A percentile compares a stretch with the other conserved stretches of the same genome.
These are phyloP conservation scores for Phytophthora pluvialis DNA, from an alignment of 352 stramenopile species.

Conservation along the genomic window DNA sequence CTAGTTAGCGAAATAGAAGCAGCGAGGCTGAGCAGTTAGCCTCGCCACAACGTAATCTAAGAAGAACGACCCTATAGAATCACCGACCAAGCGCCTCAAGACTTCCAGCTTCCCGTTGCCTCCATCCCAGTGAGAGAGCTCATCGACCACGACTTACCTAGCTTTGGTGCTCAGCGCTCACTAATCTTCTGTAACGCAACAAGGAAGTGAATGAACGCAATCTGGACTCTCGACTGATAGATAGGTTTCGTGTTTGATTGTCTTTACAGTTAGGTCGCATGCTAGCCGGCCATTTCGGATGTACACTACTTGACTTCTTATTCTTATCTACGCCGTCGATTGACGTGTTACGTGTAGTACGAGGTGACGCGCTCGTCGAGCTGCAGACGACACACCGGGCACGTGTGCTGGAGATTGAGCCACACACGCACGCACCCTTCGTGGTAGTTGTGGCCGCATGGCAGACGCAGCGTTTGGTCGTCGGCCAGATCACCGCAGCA, in stretches of 20 bases:
- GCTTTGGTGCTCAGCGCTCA: background rate
- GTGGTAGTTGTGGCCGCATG: conserved; percentile 76
- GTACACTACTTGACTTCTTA: conserved; percentile 19
- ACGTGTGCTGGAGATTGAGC: conserved; percentile 73
- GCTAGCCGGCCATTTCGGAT: conserved; percentile 12
- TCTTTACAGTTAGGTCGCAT: conserved; percentile 11
- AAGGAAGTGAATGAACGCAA: background rate
- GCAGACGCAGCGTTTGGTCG: conserved; percentile 54
- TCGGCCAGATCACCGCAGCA: conserved; percentile 56
- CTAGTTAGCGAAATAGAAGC: conserved; percentile 53
- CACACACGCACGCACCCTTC: conserved; percentile 69
- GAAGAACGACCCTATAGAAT: conserved; percentile 44
- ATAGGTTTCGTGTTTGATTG: conserved; percentile 12
- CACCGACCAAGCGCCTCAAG: conserved; percentile 24
- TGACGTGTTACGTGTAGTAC: conserved; percentile 7
- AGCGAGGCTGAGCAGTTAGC: conserved; percentile 27
- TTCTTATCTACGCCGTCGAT: conserved; percentile 9
- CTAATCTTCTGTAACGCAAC: too few relatives aligned
- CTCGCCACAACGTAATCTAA: conserved; percentile 47
- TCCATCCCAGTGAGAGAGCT: background rate
- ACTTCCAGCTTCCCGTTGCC: conserved; percentile 7
- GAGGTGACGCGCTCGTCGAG: conserved; percentile 19
- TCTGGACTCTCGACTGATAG: background rate
- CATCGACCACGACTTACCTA: background rate
- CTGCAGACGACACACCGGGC: conserved; percentile 65